Evolutionary conservation across 2,329 filamentous ascomycete species (phyloP), one percentile per base, ranked within the genome.

Genomic region (Alternaria brassicae): DNA sequence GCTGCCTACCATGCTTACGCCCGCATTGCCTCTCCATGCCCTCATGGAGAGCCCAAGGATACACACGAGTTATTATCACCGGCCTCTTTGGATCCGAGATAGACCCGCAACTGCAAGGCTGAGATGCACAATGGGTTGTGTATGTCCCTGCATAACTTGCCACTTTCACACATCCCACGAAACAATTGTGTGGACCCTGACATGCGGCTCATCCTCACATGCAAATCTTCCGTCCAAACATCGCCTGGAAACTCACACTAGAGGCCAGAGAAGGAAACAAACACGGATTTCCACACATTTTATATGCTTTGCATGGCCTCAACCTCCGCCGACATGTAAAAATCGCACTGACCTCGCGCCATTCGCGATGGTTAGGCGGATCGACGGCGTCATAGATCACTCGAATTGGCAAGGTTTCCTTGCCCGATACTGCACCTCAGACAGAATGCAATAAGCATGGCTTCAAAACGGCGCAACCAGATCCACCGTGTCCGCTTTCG

Each of bases 361-460:
- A 15, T n/a, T 56, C 17, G 34, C 47, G 53, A 60, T 63, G 47
- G 44, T 28, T 41, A 32, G 17, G 30, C 54, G 50, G 50, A 68
- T 70, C 65, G 55, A 66, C 56, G 61, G 69, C 73, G 74, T 77
- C 74, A 77, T 76, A 56, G 71, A 69, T 65, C 63, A 69, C 73
- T 74, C 60, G 65, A 76, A 75, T 63, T 50, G 72, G 74, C 65
- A 74, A 75, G 71, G 74, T 59, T 72, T 60, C 63, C 62, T 68
- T 64, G 59, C 61, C 47, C 60, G 61, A 69, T 69, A 60, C 69
- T 71, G 71, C 70, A 71, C 57, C 65, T 68, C 69, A 72, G 67
- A 72, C 71, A 65, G 19, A 62, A 69, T 70, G 65, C 67, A 65
- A 70, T 62, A 68, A 65, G 62, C 42, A 60, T 71, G 59, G 58